These are phyloP conservation scores for Umbelopsis vinacea DNA, from an alignment of 192 early-diverging fungal species.

Conservation along the genomic window DNA sequence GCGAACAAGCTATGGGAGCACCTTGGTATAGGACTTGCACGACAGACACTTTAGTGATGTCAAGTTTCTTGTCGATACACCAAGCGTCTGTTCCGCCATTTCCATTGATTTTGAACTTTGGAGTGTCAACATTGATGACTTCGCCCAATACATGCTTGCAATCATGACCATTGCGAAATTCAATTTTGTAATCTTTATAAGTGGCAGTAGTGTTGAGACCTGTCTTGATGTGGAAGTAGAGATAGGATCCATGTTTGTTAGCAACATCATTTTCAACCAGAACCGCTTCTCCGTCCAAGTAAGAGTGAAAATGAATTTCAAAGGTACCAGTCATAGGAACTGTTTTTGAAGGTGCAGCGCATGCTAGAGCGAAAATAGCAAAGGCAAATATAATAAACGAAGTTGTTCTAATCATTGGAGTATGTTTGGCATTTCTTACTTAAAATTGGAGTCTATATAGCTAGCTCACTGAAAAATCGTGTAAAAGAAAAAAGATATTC, in stretches of 20 bases:
- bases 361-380: background rate
- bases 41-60: background rate
- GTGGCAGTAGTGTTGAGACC: slow-evolving; percentile 1
- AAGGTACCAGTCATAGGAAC: background rate
- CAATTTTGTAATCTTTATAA: slow-evolving; percentile 5
- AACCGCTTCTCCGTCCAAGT: slow-evolving; percentile 5
- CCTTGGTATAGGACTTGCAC: slow-evolving; percentile 1
- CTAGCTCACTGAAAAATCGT: too few relatives aligned
- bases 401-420: background rate
- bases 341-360: background rate
- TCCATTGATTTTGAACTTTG: background rate
- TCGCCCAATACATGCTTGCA: slow-evolving; percentile 12
- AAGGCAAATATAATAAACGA: background rate
- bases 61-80: slow-evolving; percentile 3
- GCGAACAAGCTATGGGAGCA: background rate
- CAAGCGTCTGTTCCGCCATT: slow-evolving; percentile 10
- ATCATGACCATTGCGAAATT: slow-evolving; percentile 13
- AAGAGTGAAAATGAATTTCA: slow-evolving; percentile 3
- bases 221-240: slow-evolving; percentile 4
- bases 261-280: slow-evolving; percentile 17
- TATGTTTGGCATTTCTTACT: background rate
- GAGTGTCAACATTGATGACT: background rate
- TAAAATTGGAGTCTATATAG: too few relatives aligned
- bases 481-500: too few relatives aligned
- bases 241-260: background rate